Evolutionary conservation across 2,329 filamentous ascomycete species (phyloP).

Genomic region (Orbilia blumenaviensis): DNA sequence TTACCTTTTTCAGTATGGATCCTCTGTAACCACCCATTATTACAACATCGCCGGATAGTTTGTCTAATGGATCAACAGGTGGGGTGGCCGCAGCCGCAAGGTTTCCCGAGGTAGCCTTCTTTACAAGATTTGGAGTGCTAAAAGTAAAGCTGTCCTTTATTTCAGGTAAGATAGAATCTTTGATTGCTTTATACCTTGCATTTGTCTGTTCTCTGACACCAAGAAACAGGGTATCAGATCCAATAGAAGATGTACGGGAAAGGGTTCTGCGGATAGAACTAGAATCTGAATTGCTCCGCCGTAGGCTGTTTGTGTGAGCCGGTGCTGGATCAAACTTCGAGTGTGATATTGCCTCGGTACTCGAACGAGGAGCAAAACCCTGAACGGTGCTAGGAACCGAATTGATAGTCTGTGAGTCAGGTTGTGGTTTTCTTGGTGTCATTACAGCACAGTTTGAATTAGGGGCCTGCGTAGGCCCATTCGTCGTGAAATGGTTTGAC

Average conservation of each 20-base stretch:
- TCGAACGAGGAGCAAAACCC: background rate
- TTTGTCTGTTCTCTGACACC: conserved; percentile 86
- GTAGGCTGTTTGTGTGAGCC: background rate
- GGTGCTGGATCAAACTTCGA: background rate
- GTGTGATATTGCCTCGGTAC: background rate
- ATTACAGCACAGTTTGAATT: background rate
- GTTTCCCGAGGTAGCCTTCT: conserved; percentile 28
- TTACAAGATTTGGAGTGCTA: conserved; percentile 19
- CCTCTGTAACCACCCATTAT: conserved; percentile 90
- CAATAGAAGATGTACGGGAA: conserved; percentile 81
- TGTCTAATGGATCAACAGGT: conserved; percentile 68
- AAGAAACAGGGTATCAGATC: conserved; percentile 82
- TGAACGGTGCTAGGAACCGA: background rate
- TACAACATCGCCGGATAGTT: conserved; percentile 83
- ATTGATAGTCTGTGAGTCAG: background rate
- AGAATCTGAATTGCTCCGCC: conserved; percentile 36
- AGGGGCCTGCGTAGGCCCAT: background rate
- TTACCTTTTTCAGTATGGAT: conserved; percentile 78
- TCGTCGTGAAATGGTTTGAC: conserved; percentile 36
- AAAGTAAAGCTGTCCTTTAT: conserved; percentile 46
- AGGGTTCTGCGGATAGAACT: conserved; percentile 62
- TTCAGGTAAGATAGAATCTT: conserved; percentile 65
- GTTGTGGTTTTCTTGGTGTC: background rate
- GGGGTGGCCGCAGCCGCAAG: conserved; percentile 55
- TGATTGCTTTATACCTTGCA: conserved; percentile 86